A percentile compares a stretch with the other conserved stretches of the same genome.
phyloP scores from a whole-genome alignment of 768 basidiomycete species.

The Russula virescens region DNA sequence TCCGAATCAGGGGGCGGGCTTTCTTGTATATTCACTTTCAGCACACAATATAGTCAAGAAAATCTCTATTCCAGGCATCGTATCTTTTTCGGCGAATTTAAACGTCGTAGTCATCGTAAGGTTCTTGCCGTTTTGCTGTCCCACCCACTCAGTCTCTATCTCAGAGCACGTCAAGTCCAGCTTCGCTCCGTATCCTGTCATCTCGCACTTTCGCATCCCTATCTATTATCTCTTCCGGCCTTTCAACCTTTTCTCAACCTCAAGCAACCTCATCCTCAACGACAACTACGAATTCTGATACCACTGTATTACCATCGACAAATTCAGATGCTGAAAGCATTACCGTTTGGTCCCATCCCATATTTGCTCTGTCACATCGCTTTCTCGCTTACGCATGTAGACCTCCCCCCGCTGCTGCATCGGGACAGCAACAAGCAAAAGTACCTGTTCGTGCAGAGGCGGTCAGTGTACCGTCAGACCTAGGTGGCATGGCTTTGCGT shows the following conservation, averaged over 20 bases:
- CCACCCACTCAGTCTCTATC: conserved; percentile 2
- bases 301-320: conserved; percentile 37
- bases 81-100: conserved; percentile 42
- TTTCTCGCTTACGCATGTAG: conserved; percentile 56
- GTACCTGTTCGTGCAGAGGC: conserved; percentile 14
- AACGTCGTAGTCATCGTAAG: conserved; percentile 56
- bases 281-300: conserved; percentile 31
- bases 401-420: conserved; percentile 19
- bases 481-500: conserved; percentile 50
- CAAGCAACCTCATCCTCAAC: neutral
- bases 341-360: conserved; percentile 35
- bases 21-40: conserved; percentile 43
- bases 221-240: conserved; percentile 43
- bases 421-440: conserved; percentile 23
- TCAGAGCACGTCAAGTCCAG: conserved; percentile 54
- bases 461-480: conserved; percentile 38
- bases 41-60: conserved; percentile 48
- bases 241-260: conserved; percentile 41
- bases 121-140: conserved; percentile 15
- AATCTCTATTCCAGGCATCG: conserved; percentile 38
- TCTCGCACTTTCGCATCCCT: conserved; percentile 47
- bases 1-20: conserved; percentile 25
- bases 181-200: conserved; percentile 52
- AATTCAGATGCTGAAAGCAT: conserved; percentile 10
- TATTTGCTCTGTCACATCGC: conserved; percentile 56